Percentiles rank a stretch among this genome's conserved stretches.
Conservation (phyloP, 345 rosid genomes). For the Cochlearia excelsa region DNA sequence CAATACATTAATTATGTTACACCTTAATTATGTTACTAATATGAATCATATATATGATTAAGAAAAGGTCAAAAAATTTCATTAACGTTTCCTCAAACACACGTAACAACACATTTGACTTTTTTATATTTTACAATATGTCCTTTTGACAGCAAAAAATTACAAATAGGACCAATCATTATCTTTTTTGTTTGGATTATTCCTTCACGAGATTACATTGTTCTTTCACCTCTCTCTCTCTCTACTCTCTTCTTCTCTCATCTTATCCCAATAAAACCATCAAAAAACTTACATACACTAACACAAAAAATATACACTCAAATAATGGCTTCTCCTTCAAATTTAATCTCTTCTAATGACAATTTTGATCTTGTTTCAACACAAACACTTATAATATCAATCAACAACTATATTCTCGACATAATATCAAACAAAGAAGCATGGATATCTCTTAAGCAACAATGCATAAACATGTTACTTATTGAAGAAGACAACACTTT, state of each 20-base stretch:
- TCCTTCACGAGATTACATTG: conserved; percentile 38
- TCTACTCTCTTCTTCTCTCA: conserved; percentile 29
- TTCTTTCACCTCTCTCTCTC: conserved; percentile 16
- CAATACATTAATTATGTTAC: no score
- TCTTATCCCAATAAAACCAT: conserved; percentile 30
- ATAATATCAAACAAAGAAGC: conserved; percentile 32
- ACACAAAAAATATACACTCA: conserved; percentile 2
- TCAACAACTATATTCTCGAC: conserved; percentile 44
- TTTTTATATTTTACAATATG: conserved; percentile 10
- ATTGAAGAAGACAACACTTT: conserved; percentile 38
- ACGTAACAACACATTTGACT: conserved; percentile 36
- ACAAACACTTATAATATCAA: conserved; percentile 32
- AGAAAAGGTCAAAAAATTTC: no score
- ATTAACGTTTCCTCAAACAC: conserved; percentile 29
- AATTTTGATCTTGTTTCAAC: conserved; percentile 44
- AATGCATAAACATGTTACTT: conserved; percentile 44
- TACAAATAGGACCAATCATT: conserved; percentile 39
- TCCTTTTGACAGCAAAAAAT: conserved; percentile 34
- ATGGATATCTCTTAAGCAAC: conserved; percentile 44
- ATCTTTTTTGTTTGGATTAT: conserved; percentile 36
- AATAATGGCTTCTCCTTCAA: conserved; percentile 39
- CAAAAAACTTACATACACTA: conserved; percentile 4
- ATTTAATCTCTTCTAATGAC: conserved; percentile 31
- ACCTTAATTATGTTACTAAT: no score
- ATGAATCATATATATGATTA: no score